Conservation (phyloP, 2,329 filamentous ascomycete genomes). For the Incumbomyces lentus region DNA sequence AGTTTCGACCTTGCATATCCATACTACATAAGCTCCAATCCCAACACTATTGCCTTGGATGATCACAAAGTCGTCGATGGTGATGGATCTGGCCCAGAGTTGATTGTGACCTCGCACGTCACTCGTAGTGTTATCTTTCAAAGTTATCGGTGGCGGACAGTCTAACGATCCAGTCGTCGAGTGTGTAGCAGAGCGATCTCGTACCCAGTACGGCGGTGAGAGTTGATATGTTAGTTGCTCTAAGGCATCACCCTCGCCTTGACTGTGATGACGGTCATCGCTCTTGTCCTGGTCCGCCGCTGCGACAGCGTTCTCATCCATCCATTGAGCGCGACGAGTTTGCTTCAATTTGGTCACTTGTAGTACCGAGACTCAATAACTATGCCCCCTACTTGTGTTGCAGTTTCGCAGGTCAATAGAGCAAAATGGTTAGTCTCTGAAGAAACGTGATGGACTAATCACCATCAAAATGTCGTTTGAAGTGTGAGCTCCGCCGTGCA, state of each 20-base stretch:
- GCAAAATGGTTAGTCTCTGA: too few relatives aligned
- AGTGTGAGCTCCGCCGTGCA: too few relatives aligned
- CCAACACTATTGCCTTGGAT: conserved; percentile 41
- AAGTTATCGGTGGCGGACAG: conserved; percentile 42
- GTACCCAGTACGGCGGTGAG: conserved; percentile 36
- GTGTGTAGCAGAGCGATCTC: conserved; percentile 32
- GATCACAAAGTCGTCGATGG: conserved; percentile 52
- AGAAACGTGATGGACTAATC: too few relatives aligned
- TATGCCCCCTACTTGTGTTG: too few relatives aligned
- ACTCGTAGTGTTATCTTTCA: conserved; percentile 55
- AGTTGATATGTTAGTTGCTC: conserved; percentile 1
- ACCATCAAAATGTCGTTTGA: too few relatives aligned
- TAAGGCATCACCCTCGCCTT: background rate
- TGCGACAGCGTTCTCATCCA: conserved; percentile 3
- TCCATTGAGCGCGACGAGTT: background rate
- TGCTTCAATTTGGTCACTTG: too few relatives aligned
- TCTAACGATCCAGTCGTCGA: conserved; percentile 30
- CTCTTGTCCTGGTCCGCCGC: too few relatives aligned
- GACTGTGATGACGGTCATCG: background rate
- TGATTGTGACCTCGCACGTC: conserved; percentile 46
- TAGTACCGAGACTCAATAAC: too few relatives aligned
- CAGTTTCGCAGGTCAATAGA: too few relatives aligned
- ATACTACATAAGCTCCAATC: conserved; percentile 86
- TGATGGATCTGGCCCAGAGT: conserved; percentile 53
- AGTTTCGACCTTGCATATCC: conserved; percentile 82